Percentiles rank a stretch among this genome's conserved stretches.
Conservation (phyloP, 139 green algal species). For the Picochlorum sp. region DNA sequence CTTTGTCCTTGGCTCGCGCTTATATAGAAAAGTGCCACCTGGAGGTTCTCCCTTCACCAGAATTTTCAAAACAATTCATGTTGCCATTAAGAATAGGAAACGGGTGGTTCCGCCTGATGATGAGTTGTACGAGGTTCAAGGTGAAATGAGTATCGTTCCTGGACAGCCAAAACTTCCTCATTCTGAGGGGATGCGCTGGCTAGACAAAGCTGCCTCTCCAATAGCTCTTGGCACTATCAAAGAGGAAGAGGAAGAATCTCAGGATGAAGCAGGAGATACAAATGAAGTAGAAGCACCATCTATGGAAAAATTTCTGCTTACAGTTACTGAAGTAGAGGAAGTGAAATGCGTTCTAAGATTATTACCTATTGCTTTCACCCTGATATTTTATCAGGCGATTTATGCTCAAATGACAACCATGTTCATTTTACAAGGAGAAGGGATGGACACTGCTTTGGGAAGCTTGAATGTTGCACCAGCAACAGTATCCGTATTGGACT, state of each 20-base stretch:
- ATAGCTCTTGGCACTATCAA: neutral
- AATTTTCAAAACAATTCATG: slow-evolving; percentile 3
- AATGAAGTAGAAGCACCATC: neutral
- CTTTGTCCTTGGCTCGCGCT: slow-evolving; percentile 40
- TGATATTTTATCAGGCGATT: slow-evolving; percentile 75
- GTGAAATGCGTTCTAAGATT: slow-evolving; percentile 77
- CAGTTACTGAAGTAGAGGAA: slow-evolving; percentile 68
- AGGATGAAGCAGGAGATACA: neutral
- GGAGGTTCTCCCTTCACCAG: slow-evolving; percentile 24
- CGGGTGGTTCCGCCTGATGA: neutral
- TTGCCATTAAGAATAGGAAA: slow-evolving; percentile 5
- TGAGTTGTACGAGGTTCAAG: slow-evolving; percentile 11
- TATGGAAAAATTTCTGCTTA: slow-evolving; percentile 12
- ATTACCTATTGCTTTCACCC: slow-evolving; percentile 69
- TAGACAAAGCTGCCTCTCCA: slow-evolving; percentile 10
- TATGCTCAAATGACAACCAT: slow-evolving; percentile 80
- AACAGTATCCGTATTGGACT: slow-evolving; percentile 9
- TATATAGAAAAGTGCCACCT: slow-evolving; percentile 38
- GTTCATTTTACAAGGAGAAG: slow-evolving; percentile 73
- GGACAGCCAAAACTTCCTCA: slow-evolving; percentile 8
- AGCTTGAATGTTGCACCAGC: neutral
- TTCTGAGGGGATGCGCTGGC: neutral
- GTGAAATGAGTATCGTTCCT: neutral
- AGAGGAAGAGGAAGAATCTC: neutral
- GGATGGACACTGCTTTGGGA: slow-evolving; percentile 48